Evolutionary conservation across 2,329 filamentous ascomycete genomes (phyloP).

Genomic region (Fusarium pseudoanthophilum): DNA sequence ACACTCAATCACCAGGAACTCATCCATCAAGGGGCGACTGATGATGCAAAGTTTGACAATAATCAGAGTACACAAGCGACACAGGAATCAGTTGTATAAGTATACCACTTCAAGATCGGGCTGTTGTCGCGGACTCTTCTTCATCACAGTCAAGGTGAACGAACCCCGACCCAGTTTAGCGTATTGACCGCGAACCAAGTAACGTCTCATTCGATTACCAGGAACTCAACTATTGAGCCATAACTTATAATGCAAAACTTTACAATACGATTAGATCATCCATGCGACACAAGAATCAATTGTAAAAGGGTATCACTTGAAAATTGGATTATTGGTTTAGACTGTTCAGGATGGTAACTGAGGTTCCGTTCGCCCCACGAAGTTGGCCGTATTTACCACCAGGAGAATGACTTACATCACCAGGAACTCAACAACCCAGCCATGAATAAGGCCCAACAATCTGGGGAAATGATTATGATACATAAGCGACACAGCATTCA

Average conservation of each 20-base stretch:
- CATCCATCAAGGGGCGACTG: background rate
- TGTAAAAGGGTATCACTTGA: background rate
- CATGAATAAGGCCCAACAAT: background rate
- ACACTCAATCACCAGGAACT: background rate
- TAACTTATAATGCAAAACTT: background rate
- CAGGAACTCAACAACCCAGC: background rate
- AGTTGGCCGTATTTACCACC: background rate
- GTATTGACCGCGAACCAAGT: accelerated
- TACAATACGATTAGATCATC: background rate
- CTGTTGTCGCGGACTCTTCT: background rate
- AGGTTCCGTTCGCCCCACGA: background rate
- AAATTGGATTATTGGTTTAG: background rate
- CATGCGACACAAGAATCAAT: background rate
- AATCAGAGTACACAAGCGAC: background rate
- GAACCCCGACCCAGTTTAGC: background rate
- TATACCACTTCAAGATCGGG: background rate
- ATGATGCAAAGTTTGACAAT: background rate
- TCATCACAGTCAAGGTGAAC: background rate
- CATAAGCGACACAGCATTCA: background rate
- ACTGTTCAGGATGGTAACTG: background rate
- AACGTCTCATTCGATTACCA: background rate
- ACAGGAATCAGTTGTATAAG: background rate
- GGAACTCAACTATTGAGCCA: background rate
- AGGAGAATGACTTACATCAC: background rate
- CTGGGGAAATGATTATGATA: background rate